Evolutionary conservation across 2,329 filamentous ascomycete genomes (phyloP).

Genomic region (Rugonectria rugulosa): DNA sequence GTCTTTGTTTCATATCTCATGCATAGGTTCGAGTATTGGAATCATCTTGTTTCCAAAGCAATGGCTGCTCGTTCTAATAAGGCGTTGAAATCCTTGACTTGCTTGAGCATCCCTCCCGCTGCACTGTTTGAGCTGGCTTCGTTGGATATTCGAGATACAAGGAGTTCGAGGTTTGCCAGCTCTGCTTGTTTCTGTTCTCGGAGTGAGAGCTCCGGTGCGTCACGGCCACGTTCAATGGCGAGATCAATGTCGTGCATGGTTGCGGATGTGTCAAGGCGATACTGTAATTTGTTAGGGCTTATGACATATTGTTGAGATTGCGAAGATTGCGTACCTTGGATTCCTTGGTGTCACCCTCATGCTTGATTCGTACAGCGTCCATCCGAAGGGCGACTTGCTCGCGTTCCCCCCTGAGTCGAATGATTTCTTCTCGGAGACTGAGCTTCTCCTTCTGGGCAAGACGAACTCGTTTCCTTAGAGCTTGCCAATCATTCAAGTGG

Average conservation of each 20-base stretch:
- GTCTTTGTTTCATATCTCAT: slow-evolving; percentile 19
- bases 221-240: slow-evolving; percentile 59
- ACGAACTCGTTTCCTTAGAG: slow-evolving; percentile 64
- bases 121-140: slow-evolving; percentile 59
- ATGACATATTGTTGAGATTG: rapidly evolving
- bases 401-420: slow-evolving; percentile 64
- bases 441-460: slow-evolving; percentile 66
- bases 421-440: slow-evolving; percentile 64
- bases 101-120: slow-evolving; percentile 61
- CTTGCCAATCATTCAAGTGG: slow-evolving; percentile 65
- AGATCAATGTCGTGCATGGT: slow-evolving; percentile 69
- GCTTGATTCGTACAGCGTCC: slow-evolving; percentile 67
- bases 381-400: slow-evolving; percentile 69
- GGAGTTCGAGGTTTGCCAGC: slow-evolving; percentile 64
- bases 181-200: slow-evolving; percentile 58
- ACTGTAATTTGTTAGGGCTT: slow-evolving; percentile 37
- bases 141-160: slow-evolving; percentile 61
- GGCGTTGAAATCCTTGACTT: slow-evolving; percentile 68
- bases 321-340: slow-evolving; percentile 53
- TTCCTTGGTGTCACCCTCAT: slow-evolving; percentile 62
- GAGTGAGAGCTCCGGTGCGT: slow-evolving; percentile 55
- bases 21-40: background rate
- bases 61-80: slow-evolving; percentile 68
- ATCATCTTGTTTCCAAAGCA: slow-evolving; percentile 59
- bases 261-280: slow-evolving; percentile 62